Evolutionary conservation across 1,284 basidiomycete species (phyloP).

Genomic region (Cutaneotrichosporon sp.): DNA sequence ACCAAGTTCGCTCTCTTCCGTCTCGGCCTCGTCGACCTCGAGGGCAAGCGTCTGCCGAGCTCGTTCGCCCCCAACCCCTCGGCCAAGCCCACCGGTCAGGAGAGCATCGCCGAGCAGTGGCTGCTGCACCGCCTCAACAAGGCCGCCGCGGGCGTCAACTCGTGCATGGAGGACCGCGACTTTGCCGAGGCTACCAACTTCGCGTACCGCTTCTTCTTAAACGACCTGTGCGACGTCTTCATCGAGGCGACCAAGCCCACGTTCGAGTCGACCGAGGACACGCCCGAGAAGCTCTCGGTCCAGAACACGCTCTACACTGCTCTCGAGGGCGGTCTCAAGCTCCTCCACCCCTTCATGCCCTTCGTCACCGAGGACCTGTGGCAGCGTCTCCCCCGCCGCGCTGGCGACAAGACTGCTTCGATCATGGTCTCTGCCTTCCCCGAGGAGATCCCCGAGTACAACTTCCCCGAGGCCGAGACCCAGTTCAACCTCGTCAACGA

Average conservation of each 20-base stretch:
- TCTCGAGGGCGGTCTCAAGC: conserved; percentile 82
- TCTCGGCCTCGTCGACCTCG: conserved; percentile 62
- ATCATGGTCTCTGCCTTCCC: conserved; percentile 91
- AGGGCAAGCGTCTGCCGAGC: conserved; percentile 54
- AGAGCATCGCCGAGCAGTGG: conserved; percentile 93
- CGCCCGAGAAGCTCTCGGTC: conserved; percentile 70
- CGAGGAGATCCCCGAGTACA: conserved; percentile 59
- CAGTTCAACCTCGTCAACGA: conserved; percentile 86
- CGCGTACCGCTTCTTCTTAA: conserved; percentile 95
- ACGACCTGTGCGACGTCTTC: conserved; percentile 98
- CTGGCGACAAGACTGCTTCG: conserved; percentile 76
- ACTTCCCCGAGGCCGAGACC: conserved; percentile 73
- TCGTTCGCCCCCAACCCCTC: conserved; percentile 72
- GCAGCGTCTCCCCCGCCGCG: conserved; percentile 88
- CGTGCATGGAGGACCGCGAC: conserved; percentile 74
- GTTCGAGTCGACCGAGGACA: conserved; percentile 73
- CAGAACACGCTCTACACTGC: conserved; percentile 97
- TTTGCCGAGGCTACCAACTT: conserved; percentile 88
- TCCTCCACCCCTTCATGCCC: conserved; percentile 99
- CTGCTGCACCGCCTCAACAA: conserved; percentile 91
- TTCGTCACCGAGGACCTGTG: conserved; percentile 98
- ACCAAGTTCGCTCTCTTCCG: conserved; percentile 98
- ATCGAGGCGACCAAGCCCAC: conserved; percentile 99
- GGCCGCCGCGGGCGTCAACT: conserved; percentile 76
- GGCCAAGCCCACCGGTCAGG: conserved; percentile 78